Percentiles rank a stretch among this genome's conserved stretches.
These are phyloP conservation scores for Mortierella sp. DNA, from an alignment of 371 early-diverging fungal genomes.

Conservation along the genomic window DNA sequence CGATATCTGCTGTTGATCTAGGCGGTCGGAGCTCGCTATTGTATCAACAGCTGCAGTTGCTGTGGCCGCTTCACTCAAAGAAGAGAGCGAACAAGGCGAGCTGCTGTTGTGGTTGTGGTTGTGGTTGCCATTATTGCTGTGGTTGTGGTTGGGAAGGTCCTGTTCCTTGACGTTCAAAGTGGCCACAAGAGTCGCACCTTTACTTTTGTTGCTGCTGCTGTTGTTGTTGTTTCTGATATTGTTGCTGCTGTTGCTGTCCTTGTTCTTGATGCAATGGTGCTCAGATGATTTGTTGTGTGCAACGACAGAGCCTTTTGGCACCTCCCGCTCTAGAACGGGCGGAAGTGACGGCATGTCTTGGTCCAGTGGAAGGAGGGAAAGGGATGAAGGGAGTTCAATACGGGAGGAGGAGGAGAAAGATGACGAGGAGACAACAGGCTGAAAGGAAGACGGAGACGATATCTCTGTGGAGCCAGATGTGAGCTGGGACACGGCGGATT, in stretches of 20 bases:
- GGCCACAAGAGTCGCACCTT: conserved; percentile 17
- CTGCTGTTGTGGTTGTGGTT: background rate
- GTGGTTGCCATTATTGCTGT: background rate
- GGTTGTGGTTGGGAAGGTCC: background rate
- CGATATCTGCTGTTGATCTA: conserved; percentile 4
- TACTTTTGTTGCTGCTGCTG: background rate
- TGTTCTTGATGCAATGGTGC: conserved; percentile 6
- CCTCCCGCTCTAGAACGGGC: background rate
- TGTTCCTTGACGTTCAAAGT: conserved; percentile 5
- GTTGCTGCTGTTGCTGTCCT: background rate
- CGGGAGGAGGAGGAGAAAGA: conserved; percentile 8
- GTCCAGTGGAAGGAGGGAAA: background rate
- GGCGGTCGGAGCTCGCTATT: conserved; percentile 14
- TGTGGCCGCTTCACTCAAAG: background rate
- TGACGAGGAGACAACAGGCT: conserved; percentile 8
- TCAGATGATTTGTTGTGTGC: conserved; percentile 26
- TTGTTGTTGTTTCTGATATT: background rate
- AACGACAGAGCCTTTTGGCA: conserved; percentile 19
- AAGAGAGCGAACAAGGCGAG: background rate
- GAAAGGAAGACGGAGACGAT: conserved; percentile 24
- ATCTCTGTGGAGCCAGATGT: conserved; percentile 13
- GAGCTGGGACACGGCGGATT: background rate
- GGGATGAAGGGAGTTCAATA: conserved; percentile 14
- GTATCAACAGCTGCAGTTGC: background rate
- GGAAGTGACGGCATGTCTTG: conserved; percentile 18